phyloP scores from a whole-genome alignment of 108 stramenopile genomes.

The Pseudonitzschia pungens region DNA sequence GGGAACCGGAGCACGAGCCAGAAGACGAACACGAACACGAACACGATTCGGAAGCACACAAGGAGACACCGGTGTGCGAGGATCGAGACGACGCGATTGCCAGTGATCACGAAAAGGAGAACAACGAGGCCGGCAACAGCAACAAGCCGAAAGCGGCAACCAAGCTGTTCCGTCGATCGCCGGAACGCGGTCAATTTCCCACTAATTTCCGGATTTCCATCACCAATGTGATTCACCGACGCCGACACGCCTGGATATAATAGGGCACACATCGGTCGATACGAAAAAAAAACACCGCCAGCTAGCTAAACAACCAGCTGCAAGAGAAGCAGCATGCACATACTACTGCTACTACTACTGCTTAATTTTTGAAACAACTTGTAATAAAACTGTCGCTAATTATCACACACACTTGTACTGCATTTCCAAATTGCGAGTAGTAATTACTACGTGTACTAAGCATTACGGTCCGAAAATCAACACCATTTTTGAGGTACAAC shows the following conservation, averaged over 20 bases:
- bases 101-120: neutral
- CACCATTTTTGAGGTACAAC: too few species aligned
- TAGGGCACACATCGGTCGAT: too few species aligned
- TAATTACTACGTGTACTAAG: too few species aligned
- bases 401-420: too few species aligned
- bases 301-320: neutral
- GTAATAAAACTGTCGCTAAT: too few species aligned
- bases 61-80: too few species aligned
- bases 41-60: neutral
- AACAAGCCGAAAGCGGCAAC: neutral
- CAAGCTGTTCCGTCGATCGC: neutral
- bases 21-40: neutral
- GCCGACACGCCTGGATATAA: constrained; percentile 7
- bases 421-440: too few species aligned
- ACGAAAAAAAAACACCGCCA: too few species aligned
- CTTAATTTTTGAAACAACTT: too few species aligned
- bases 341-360: too few species aligned
- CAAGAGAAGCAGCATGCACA: too few species aligned
- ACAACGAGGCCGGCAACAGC: neutral
- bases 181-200: neutral
- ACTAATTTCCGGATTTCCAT: neutral
- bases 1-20: neutral
- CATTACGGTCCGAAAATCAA: too few species aligned
- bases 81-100: neutral
- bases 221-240: neutral